Percentiles rank a stretch among this genome's conserved stretches.
These are phyloP conservation scores for Yamadazyma oceani DNA, from an alignment of 1,139 yeast species.

Conservation along the genomic window DNA sequence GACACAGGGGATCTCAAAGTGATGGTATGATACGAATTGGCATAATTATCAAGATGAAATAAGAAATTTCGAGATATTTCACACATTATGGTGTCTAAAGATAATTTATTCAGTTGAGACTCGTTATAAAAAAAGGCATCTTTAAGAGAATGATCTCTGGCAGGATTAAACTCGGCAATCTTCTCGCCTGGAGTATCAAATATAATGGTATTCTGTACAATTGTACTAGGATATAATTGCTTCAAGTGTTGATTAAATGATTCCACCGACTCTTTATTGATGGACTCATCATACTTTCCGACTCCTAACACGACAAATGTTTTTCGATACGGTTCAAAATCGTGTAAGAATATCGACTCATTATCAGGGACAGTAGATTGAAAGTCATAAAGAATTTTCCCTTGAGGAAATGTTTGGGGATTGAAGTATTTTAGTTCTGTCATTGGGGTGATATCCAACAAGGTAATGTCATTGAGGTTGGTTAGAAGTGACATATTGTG, in stretches of 20 bases:
- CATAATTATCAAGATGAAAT: conserved; percentile 62
- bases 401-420: conserved; percentile 84
- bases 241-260: conserved; percentile 16
- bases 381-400: conserved; percentile 64
- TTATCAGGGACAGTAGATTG: conserved; percentile 49
- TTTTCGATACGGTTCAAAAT: conserved; percentile 86
- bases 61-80: conserved; percentile 68
- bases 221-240: conserved; percentile 52
- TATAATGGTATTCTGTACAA: conserved; percentile 61
- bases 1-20: conserved; percentile 75
- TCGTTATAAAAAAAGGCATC: conserved; percentile 27
- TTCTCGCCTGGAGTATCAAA: conserved; percentile 50
- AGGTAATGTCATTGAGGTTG: conserved; percentile 60
- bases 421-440: conserved; percentile 60
- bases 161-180: conserved; percentile 15
- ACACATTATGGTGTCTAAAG: conserved; percentile 70
- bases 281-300: conserved; percentile 39
- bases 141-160: conserved; percentile 22
- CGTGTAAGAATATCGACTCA: conserved; percentile 68
- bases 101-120: conserved; percentile 26
- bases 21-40: conserved; percentile 67
- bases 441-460: conserved; percentile 73
- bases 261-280: conserved; percentile 5
- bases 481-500: conserved; percentile 46
- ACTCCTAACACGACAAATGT: conserved; percentile 69